Percentiles rank a stretch among this genome's conserved stretches.
These are phyloP conservation scores for Cystofilobasidium macerans DNA, from an alignment of 768 basidiomycete species.

Conservation along the genomic window DNA sequence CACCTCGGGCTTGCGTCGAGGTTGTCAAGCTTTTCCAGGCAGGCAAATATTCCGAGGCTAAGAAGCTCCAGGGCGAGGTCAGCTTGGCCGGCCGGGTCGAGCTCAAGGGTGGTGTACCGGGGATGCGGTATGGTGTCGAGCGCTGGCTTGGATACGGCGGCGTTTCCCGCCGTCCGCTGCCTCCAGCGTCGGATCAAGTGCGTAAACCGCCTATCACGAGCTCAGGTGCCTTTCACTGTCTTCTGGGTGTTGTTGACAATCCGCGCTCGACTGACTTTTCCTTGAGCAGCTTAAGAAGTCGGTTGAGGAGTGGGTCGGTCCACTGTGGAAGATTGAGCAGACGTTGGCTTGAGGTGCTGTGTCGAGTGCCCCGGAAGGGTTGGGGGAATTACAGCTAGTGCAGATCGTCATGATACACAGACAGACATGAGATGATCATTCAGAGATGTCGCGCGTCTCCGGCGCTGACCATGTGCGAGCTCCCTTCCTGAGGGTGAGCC, in stretches of 20 bases:
- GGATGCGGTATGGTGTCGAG: constrained; percentile 16
- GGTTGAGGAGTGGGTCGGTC: constrained; percentile 9
- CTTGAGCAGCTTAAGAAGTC: constrained; percentile 1
- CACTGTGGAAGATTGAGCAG: not conserved
- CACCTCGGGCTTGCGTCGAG: not conserved
- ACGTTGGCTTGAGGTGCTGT: not conserved
- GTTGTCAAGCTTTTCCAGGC: constrained; percentile 16
- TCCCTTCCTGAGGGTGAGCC: no score
- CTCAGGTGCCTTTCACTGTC: no score
- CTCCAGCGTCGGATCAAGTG: not conserved
- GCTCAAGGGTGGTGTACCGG: constrained; percentile 14
- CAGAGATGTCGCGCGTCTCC: no score
- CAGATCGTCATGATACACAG: no score
- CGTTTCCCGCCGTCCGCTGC: not conserved
- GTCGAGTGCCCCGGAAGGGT: no score
- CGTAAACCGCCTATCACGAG: not conserved
- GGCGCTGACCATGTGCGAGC: no score
- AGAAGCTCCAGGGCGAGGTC: constrained; percentile 2
- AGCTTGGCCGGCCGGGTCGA: constrained; percentile 10
- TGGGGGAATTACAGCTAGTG: no score
- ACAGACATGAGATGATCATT: no score
- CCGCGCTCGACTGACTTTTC: not conserved
- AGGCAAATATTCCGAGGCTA: constrained; percentile 10
- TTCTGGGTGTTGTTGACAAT: no score
- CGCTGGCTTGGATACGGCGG: constrained; percentile 1